Percentiles rank a stretch among this genome's conserved stretches.
Conservation (phyloP, 2,329 filamentous ascomycete genomes). For the Apiospora marii region DNA sequence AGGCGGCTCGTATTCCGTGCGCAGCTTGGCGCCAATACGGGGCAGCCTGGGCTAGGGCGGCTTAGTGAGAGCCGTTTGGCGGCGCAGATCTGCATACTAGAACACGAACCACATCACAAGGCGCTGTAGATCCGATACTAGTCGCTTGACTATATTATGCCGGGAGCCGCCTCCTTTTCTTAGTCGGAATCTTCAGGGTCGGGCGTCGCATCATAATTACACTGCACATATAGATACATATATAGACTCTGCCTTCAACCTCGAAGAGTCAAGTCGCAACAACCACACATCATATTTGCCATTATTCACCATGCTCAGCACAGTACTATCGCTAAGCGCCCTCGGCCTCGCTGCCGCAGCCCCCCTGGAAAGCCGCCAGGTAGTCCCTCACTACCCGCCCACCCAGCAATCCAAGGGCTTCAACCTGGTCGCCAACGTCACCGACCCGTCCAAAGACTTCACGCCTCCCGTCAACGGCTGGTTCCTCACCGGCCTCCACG, state of each 20-base stretch:
- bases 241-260: not conserved
- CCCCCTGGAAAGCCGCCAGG: constrained; percentile 23
- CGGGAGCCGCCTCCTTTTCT: not conserved
- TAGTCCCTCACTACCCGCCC: constrained; percentile 32
- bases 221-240: not conserved
- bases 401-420: constrained; percentile 43
- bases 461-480: constrained; percentile 50
- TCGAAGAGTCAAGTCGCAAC: too few species aligned
- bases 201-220: not conserved
- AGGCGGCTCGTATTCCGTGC: not conserved
- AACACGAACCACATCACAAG: not conserved
- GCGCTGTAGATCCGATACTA: not conserved
- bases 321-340: constrained; percentile 13
- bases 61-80: not conserved
- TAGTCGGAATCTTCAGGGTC: too few species aligned
- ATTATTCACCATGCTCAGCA: constrained; percentile 16
- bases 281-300: not conserved
- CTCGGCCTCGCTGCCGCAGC: constrained; percentile 25
- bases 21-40: not conserved
- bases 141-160: not conserved
- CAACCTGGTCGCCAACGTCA: constrained; percentile 54
- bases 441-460: constrained; percentile 49
- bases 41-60: not conserved
- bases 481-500: constrained; percentile 51
- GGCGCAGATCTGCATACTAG: constrained; percentile 4